Base-by-base conservation (phyloP, 176 grass and related monocot genomes). In the Oryza longistaminata region DNA sequence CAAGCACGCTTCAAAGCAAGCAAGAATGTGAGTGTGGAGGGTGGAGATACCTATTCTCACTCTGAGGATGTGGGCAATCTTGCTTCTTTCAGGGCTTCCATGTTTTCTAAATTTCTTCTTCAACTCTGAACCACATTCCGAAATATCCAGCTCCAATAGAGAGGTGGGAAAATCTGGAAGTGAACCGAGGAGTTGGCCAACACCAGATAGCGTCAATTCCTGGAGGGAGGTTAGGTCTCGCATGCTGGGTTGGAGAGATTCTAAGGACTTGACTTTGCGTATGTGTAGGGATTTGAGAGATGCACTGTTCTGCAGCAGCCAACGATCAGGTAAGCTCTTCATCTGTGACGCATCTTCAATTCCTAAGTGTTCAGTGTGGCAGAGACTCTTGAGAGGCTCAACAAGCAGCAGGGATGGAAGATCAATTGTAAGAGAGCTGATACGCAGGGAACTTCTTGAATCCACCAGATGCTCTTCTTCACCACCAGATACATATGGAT, bases 301-400 rank as follows among this genome's bases (percentile, higher is more conserved):
- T 40, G 11, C 0, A 14, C 46, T 1, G 66, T 70, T 81, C 29
- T 70, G 78, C 17, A 16, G 71, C 6, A 49, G 13, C 71, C 24
- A 73, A 1, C 3, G 1, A 22, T 15, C 46, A 40, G 31, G 46
- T 11, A 70, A 70, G 21, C 46, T 69, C 5, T 58, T 6, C 58
- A 71, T 73, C 0, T 27, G 21, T 2, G 68, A 75, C 12, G 27
- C 52, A 27, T 49, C 5, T 0, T 0, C 0, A 55, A 81, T 70
- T 0, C 0, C 0, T 0, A 81, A 11, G 0, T 0, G 0, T 70
- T 1, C 0, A 2, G 48, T 40, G 33, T 12, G 19, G 46, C 19
- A 4, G 0, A 55, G 79, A 81, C 48, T 58, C 13, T 58, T 81
- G 13, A 81, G 21, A 0, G 65, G 79, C 11, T 81, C 66, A 68